phyloP scores from a whole-genome alignment of 2,329 filamentous ascomycete genomes.

The Curvularia lunata region DNA sequence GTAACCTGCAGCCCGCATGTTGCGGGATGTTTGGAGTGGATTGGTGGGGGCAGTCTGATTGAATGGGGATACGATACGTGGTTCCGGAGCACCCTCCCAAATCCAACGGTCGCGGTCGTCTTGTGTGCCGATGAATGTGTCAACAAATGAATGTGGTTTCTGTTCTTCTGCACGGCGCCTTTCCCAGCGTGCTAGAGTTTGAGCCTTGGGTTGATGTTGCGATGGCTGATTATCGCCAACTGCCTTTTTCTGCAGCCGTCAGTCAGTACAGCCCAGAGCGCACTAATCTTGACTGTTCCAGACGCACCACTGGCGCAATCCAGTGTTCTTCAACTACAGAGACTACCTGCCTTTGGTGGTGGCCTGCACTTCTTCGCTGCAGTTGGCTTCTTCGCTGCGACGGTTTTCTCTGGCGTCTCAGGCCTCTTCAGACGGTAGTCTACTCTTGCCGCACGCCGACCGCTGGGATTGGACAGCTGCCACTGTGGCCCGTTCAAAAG shows the following conservation, averaged over 20 bases:
- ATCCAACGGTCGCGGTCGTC: constrained; percentile 25
- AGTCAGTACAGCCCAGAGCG: constrained; percentile 10
- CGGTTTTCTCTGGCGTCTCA: neutral
- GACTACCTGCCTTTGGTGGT: constrained; percentile 1
- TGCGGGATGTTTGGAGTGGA: neutral
- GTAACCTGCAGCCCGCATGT: constrained; percentile 32
- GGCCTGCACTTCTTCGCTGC: too few species aligned
- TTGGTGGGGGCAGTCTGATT: constrained; percentile 1
- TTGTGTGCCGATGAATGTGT: constrained; percentile 20
- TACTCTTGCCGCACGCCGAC: constrained; percentile 11
- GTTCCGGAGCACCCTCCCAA: constrained; percentile 13
- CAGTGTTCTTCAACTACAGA: neutral
- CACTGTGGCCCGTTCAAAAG: constrained; percentile 11
- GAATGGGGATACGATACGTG: neutral
- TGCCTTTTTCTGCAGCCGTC: constrained; percentile 8
- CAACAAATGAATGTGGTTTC: constrained; percentile 10
- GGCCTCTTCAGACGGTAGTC: constrained; percentile 13
- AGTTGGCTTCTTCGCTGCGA: neutral
- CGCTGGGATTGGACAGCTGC: constrained; percentile 8
- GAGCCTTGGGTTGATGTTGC: neutral
- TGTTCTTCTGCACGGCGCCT: constrained; percentile 9
- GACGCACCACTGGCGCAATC: neutral
- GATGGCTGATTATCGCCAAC: neutral
- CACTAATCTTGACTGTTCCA: neutral
- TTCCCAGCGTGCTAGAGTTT: constrained; percentile 9